Conservation (phyloP, 768 basidiomycete species). For the Collybiopsis confluens region DNA sequence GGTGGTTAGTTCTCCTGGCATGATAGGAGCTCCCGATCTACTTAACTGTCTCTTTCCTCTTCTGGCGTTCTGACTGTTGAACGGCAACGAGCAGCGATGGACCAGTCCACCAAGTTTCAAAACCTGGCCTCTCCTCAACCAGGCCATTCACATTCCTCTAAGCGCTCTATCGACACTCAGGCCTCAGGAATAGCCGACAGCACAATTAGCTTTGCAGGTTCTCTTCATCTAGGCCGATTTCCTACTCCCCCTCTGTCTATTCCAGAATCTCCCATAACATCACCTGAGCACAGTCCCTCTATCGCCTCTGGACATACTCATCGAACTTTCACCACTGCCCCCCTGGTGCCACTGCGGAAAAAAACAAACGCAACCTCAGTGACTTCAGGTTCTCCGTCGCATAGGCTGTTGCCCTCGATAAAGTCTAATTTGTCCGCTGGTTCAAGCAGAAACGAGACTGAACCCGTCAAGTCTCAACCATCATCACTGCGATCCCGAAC, state of each 20-base stretch:
- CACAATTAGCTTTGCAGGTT: slow-evolving; percentile 41
- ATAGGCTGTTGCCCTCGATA: slow-evolving; percentile 10
- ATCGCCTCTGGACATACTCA: slow-evolving; percentile 15
- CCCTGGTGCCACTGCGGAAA: background rate
- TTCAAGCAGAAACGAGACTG: background rate
- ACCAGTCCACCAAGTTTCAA: slow-evolving; percentile 1
- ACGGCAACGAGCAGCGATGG: slow-evolving; percentile 11
- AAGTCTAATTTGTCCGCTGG: background rate
- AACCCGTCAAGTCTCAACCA: slow-evolving; percentile 2
- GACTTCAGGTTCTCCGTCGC: slow-evolving; percentile 6
- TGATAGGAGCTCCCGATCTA: background rate
- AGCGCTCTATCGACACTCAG: slow-evolving; percentile 43
- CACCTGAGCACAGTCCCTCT: slow-evolving; percentile 1
- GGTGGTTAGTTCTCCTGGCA: background rate
- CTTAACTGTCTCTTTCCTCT: too few species aligned
- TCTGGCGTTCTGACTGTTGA: too few species aligned
- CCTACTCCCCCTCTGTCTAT: slow-evolving; percentile 48
- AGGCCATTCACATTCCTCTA: slow-evolving; percentile 27
- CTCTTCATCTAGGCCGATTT: slow-evolving; percentile 43
- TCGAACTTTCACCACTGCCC: slow-evolving; percentile 6
- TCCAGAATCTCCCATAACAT: slow-evolving; percentile 36
- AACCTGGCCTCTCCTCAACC: slow-evolving; percentile 5
- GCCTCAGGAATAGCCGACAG: slow-evolving; percentile 56
- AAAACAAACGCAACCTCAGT: background rate
- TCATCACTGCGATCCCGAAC: slow-evolving; percentile 11